Conservation (phyloP, 1,284 basidiomycete genomes). For the Boletus semigastroideus region DNA sequence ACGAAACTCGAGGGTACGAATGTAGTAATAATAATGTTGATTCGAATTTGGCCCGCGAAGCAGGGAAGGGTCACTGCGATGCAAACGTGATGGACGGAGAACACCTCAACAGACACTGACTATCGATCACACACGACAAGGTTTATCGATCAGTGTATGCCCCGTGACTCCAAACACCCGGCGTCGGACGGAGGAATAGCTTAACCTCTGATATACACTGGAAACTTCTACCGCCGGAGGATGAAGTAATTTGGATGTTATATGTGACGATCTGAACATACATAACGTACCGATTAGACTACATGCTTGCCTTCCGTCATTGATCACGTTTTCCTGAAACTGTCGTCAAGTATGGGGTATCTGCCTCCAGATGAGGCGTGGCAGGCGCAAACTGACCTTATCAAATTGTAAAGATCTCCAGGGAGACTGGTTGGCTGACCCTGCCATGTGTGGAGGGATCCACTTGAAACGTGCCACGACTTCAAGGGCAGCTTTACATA, state of each 20-base stretch:
- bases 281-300: neutral
- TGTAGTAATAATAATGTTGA: neutral
- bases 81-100: neutral
- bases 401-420: neutral
- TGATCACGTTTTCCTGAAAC: neutral
- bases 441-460: neutral
- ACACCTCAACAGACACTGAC: neutral
- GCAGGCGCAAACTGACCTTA: neutral
- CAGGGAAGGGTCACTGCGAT: neutral
- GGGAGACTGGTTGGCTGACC: neutral
- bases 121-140: neutral
- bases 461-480: neutral
- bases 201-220: neutral
- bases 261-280: neutral
- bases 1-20: neutral
- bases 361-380: neutral
- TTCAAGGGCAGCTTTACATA: neutral
- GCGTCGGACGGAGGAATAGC: neutral
- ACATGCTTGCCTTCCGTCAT: neutral
- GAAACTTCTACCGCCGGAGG: neutral
- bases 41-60: neutral
- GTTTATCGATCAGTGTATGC: neutral
- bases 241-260: neutral
- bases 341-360: slow-evolving; percentile 1
- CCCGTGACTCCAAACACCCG: neutral